Percentiles rank a stretch among this genome's conserved stretches.
These are phyloP conservation scores for Axilococcus clingmanii DNA, from an alignment of 139 green algal genomes.

Conservation along the genomic window DNA sequence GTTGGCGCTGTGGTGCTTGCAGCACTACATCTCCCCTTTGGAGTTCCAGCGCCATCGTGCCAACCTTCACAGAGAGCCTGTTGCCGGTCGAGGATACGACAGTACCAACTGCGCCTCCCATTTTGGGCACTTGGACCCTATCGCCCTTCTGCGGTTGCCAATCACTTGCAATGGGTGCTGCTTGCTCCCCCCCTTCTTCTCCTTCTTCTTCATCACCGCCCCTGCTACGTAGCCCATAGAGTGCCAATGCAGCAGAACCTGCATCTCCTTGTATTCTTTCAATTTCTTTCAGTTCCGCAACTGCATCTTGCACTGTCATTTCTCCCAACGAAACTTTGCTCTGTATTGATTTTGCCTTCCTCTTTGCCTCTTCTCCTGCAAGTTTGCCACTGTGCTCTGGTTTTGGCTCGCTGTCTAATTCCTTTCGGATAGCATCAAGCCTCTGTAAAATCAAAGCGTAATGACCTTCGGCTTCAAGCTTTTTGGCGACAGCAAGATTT, in stretches of 20 bases:
- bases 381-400: neutral
- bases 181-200: neutral
- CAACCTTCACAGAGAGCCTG: constrained; percentile 24
- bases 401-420: too few relatives aligned
- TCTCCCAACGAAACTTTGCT: neutral
- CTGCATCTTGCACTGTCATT: constrained; percentile 1
- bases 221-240: neutral
- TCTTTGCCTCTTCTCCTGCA: constrained; percentile 1
- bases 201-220: neutral
- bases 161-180: neutral
- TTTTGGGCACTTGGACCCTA: constrained; percentile 16
- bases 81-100: constrained; percentile 6
- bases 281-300: neutral
- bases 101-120: constrained; percentile 18
- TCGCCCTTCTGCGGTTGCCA: constrained; percentile 20
- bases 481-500: neutral
- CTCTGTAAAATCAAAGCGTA: constrained; percentile 3
- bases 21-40: constrained; percentile 14
- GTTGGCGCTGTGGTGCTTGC: neutral
- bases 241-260: neutral
- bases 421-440: constrained; percentile 2
- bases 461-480: neutral
- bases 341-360: neutral
- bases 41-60: constrained; percentile 18
- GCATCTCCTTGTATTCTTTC: neutral